Base-by-base conservation (phyloP, 345 rosid genomes). In the Moricandia arvensis region DNA sequence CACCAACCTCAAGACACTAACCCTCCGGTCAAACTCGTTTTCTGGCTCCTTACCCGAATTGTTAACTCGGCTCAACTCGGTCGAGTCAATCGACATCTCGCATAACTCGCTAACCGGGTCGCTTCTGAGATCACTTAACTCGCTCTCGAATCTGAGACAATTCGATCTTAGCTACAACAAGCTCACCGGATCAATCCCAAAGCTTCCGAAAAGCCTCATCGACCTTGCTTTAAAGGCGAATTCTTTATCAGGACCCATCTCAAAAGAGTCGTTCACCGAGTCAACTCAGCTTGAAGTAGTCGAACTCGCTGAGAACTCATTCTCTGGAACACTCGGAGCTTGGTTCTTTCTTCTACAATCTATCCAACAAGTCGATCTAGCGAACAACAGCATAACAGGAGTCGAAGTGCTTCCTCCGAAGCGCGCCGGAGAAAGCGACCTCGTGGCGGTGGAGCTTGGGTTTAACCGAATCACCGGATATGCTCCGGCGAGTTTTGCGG, bases 151-250 rank as follows among this genome's bases (percentile, higher is more conserved):
- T 55, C 80, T 94, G 59, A 82, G 77, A 10, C 84, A 88, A 27
- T 81, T 94, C 72, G 95, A 94, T 82, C 72, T 90, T 41, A 90
- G 96, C 81, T 90, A 86, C 90, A 94, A 94, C 79, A 81, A 79
- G 43, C 78, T 91, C 71, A 80, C 86, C 0, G 97, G 96, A 43
- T 66, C 91, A 0, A 66, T 94, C 41, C 93, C 97, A 0, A 87
- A 81, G 72, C 86, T 91, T 8, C 97, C 98, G 0, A 37, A 29
- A 0, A 83, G 73, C 69, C 81, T 91, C 4, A 55, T 84, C 5
- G 91, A 86, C 64, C 85, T 94, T 10, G 96, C 98, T 43, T 5
- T 87, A 26, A 89, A 85, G 84, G 82, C 76, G 31, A 94, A 94
- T 71, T 82, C 83, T 6, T 71, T 94, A 59, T 80, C 97, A 6